Conservation (phyloP, 441 rosid species). For the Syzygium syzygioides region DNA sequence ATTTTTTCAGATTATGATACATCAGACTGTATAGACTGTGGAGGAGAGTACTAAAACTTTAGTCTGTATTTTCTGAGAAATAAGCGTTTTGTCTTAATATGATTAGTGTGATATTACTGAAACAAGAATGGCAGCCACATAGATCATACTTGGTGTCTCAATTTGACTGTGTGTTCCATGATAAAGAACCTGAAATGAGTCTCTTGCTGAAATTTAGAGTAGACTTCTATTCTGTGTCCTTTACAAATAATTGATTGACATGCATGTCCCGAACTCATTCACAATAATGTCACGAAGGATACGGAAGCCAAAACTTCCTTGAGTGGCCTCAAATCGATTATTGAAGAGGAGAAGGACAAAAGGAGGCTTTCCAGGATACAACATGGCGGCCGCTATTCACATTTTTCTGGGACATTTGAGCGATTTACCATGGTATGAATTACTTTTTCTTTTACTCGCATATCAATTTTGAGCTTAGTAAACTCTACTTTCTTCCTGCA, state of each 20-base stretch:
- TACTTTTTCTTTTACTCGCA: not conserved
- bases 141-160: not conserved
- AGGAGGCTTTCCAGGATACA: conserved; percentile 53
- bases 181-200: not conserved
- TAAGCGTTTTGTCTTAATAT: not conserved
- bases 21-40: not conserved
- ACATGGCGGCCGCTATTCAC: conserved; percentile 57
- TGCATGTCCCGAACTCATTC: not conserved
- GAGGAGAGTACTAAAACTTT: not conserved
- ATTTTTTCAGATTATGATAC: not conserved
- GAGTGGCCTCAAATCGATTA: conserved; percentile 66
- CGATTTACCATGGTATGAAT: conserved; percentile 68
- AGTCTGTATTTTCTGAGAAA: not conserved
- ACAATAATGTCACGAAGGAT: conserved; percentile 21
- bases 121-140: not conserved
- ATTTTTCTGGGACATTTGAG: conserved; percentile 86
- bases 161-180: not conserved
- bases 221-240: not conserved
- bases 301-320: conserved; percentile 41
- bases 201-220: not conserved
- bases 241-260: not conserved
- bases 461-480: not conserved
- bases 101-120: not conserved
- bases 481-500: conserved; percentile 20
- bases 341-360: conserved; percentile 68